phyloP scores from a whole-genome alignment of 768 basidiomycete genomes.

The Brasilioporus rufonigricans region DNA sequence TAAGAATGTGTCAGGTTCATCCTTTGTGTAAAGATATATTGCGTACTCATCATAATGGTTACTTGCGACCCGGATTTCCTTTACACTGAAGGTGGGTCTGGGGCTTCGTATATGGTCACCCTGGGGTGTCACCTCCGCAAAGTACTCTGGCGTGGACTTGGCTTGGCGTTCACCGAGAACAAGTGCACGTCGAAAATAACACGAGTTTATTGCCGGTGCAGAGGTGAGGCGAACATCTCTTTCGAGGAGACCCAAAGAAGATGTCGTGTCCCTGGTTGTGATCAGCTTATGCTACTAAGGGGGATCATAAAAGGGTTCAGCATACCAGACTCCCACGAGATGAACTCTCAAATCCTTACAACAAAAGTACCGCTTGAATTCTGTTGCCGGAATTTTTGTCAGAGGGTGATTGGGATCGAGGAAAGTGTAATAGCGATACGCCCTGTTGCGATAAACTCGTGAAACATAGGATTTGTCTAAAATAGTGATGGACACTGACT shows the following conservation, averaged over 20 bases:
- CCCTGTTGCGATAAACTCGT: not conserved
- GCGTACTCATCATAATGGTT: not conserved
- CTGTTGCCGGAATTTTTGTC: not conserved
- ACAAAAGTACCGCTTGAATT: not conserved
- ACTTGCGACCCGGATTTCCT: not conserved
- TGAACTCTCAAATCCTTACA: not conserved
- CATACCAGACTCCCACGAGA: not conserved
- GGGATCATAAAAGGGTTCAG: not conserved
- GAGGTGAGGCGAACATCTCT: not conserved
- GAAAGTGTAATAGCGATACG: not conserved
- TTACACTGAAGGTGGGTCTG: not conserved
- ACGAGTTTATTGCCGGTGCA: not conserved
- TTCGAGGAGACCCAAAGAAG: not conserved
- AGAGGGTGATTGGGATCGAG: not conserved
- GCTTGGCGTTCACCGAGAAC: too few relatives aligned
- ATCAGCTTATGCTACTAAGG: not conserved
- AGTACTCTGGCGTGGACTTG: too few relatives aligned
- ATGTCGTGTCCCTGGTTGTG: not conserved
- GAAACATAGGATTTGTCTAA: not conserved
- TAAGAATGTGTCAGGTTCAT: not conserved
- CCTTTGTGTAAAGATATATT: not conserved
- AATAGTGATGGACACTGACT: not conserved
- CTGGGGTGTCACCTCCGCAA: not conserved
- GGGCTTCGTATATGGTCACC: not conserved
- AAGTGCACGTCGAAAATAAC: not conserved